Evolutionary conservation across 2,329 filamentous ascomycete species (phyloP).

Genomic region (Diaporthe ampelina): DNA sequence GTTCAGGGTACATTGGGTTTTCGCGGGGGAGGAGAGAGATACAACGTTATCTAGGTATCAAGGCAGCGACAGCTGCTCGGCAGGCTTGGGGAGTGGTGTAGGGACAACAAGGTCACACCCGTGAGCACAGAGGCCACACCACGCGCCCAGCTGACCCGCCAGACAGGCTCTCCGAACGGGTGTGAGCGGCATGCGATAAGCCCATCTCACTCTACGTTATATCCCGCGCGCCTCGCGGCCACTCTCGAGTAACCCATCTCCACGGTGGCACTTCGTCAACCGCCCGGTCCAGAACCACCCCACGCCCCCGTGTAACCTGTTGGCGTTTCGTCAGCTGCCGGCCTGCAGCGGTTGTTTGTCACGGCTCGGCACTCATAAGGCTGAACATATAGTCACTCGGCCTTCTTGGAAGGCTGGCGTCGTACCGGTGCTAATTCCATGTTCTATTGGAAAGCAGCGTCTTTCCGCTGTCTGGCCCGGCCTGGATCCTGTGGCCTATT

Average conservation of each 20-base stretch:
- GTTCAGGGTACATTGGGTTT: neutral
- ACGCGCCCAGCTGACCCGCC: constrained; percentile 18
- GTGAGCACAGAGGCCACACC: neutral
- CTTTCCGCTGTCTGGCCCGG: neutral
- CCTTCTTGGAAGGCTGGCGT: neutral
- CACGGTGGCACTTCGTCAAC: neutral
- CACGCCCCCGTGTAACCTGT: constrained; percentile 29
- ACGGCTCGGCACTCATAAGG: constrained; percentile 16
- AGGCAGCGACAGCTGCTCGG: neutral
- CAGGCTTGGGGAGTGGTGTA: neutral
- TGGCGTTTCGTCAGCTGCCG: constrained; percentile 18
- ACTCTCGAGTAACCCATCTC: neutral
- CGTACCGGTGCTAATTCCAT: neutral
- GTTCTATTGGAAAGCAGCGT: constrained; percentile 12
- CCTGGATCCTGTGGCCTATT: constrained; percentile 4
- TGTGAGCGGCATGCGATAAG: neutral
- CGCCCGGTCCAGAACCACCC: neutral
- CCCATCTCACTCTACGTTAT: neutral
- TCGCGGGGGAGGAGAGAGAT: neutral
- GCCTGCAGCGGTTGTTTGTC: neutral
- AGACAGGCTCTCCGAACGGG: neutral
- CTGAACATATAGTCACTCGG: neutral
- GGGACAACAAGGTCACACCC: constrained; percentile 17
- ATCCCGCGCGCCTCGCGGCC: neutral
- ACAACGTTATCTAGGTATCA: neutral